phyloP scores from a whole-genome alignment of 2,329 filamentous ascomycete species.

The Phialophora chinensis region DNA sequence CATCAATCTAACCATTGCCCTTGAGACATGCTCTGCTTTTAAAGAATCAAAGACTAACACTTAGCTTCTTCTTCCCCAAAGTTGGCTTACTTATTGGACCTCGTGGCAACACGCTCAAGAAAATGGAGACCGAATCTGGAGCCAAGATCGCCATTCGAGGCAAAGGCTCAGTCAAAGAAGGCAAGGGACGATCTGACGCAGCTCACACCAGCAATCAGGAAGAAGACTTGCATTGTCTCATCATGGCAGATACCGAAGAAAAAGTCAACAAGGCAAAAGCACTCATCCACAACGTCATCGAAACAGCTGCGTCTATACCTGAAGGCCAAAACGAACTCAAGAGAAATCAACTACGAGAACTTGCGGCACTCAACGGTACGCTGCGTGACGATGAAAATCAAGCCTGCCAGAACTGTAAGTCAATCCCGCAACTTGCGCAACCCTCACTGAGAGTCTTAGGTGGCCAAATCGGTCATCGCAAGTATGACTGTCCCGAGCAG shows the following conservation, averaged over 20 bases:
- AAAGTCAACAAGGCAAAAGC: conserved; percentile 99
- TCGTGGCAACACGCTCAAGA: conserved; percentile 99
- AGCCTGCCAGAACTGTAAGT: conserved; percentile 91
- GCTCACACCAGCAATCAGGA: conserved; percentile 99
- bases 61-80: conserved; percentile 80
- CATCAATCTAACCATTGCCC: conserved; percentile 39
- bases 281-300: conserved; percentile 97
- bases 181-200: conserved; percentile 97
- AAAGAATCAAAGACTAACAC: conserved; percentile 75
- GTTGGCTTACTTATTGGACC: conserved; percentile 99
- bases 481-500: conserved; percentile 97
- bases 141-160: conserved; percentile 99
- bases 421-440: background rate
- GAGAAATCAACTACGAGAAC: conserved; percentile 95
- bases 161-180: conserved; percentile 99
- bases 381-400: conserved; percentile 99
- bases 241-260: conserved; percentile 99
- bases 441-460: conserved; percentile 46
- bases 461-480: conserved; percentile 97
- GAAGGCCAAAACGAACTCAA: conserved; percentile 99
- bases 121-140: conserved; percentile 96
- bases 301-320: conserved; percentile 96
- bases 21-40: conserved; percentile 40
- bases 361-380: conserved; percentile 97
- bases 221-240: conserved; percentile 97